Evolutionary conservation across 2,329 filamentous ascomycete genomes (phyloP), one percentile per base, ranked within the genome.

Genomic region (Pyricularia pennisetigena): DNA sequence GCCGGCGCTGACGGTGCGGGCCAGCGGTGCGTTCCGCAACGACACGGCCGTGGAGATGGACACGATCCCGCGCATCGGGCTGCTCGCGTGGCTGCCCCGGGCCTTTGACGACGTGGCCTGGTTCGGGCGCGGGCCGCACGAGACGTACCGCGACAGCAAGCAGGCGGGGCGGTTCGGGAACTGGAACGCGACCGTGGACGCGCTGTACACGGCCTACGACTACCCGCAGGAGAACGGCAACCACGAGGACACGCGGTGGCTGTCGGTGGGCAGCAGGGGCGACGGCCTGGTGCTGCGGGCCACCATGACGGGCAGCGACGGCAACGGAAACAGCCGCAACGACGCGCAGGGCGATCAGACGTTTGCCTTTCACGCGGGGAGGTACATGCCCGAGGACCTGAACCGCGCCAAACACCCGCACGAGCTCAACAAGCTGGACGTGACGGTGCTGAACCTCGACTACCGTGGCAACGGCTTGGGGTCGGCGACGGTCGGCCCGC

Each of bases 221-320:
- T 82, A 81, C 49, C 84, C 84, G 0, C 84, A 86, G 71, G 84
- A 86, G 70, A 82, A 79, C 68, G 81, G 82, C 0, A 86, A 86
- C 71, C 78, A 81, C 5, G 82, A 79, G 2, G 82, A 85, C 64
- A 79, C 78, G 1, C 77, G 81, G 7, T 85, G 82, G 80, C 23
- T 61, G 23, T 23, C 57, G 57, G 57, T 61, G 57, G 9, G 57
- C 57, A n/a, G 12, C 12, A 6, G 4, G 57, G 57, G 9, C 1
- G 3, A 8, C 14, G 57, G 54, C 5, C 8, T 26, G 57, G 57
- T 8, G 72, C 63, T 35, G 63, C 16, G 28, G 8, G 84, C 16
- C 74, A 75, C 8, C 20, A 72, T 26, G 69, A 64, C 54, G 73
- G 23, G 66, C 69, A 69, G 67, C 70, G 70, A 30, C 68, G 68